Base-by-base conservation (phyloP, 2,329 filamentous ascomycete species). In the Clarireedia monteithiana region DNA sequence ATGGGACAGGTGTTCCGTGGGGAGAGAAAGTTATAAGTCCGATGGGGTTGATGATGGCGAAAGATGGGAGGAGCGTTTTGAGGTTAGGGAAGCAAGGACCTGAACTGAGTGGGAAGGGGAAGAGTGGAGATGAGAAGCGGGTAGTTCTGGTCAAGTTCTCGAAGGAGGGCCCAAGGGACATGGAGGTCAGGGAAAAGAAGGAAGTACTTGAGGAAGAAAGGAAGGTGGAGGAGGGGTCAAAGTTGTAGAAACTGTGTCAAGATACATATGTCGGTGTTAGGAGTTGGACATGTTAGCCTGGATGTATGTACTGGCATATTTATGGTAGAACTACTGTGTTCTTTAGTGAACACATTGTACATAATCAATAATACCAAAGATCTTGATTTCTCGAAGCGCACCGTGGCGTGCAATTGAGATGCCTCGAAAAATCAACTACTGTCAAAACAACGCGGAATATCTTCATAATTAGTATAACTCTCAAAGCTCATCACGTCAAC, bases 1-100 rank as follows among this genome's bases (percentile, higher is more conserved):
- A 74, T 50, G 70, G 69, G 3, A 70, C 66, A 47, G 72, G 71
- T 2, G 68, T 69, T 39, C 61, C 63, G 40, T 85, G 81, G 81
- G 73, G 70, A 0, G 77, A 84, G 5, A 83, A 84, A 67, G 77
- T 79, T n/a, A 85, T 86, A 55, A 78, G 78, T 59, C 82, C 84
- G 3, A 70, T 72, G 3, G 65, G 62, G 0, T 52, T 83, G 6
- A 73, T 78, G 17, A 63, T 77, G 56, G 64, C 12, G 20, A 23
- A 78, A 80, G 80, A 84, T 55, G 72, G 73, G 10, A 71, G 79
- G 51, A 64, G 74, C 10, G 77, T 85, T 2, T 64, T 86, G 40
- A 78, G 72, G 0, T 65, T 87, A n/a, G 80, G 83, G 52, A 76
- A 75, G 62, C 80, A 82, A 0, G 81, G 81, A 0, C 73, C 71